Percentiles rank a stretch among this genome's conserved stretches.
Conservation (phyloP, 176 grass and related monocot species). For the Cymbopogon citratus region DNA sequence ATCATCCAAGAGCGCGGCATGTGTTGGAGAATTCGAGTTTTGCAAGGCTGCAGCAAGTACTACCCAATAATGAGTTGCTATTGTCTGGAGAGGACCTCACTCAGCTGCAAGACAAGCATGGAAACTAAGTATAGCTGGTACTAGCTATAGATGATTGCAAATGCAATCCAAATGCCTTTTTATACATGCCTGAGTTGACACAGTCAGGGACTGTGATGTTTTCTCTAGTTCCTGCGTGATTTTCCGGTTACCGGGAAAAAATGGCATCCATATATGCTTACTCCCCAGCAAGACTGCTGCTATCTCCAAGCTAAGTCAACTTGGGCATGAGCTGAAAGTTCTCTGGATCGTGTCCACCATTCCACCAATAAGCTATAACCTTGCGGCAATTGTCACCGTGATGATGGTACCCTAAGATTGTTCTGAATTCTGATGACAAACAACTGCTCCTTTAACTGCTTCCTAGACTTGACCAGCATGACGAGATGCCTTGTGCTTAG, state of each 20-base stretch:
- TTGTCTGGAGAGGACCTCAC: background rate
- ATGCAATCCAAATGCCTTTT: conserved; percentile 1
- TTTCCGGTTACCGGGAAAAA: background rate
- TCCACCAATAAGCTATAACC: no score
- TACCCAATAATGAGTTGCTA: background rate
- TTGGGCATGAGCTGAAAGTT: background rate
- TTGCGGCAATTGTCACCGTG: background rate
- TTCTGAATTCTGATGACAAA: background rate
- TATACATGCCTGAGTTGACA: conserved; percentile 17
- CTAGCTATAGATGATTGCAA: background rate
- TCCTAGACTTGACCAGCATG: background rate
- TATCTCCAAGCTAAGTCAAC: background rate
- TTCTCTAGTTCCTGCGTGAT: background rate
- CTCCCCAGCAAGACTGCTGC: background rate
- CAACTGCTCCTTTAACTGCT: background rate
- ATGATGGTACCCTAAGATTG: conserved; percentile 1
- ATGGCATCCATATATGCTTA: background rate
- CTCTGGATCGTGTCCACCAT: background rate
- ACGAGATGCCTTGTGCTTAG: background rate
- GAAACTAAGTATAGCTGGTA: background rate
- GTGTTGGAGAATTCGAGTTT: background rate
- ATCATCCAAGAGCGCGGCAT: conserved; percentile 29
- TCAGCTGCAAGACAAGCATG: background rate
- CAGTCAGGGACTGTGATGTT: background rate
- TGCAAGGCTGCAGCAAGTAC: background rate